Conservation (phyloP, 1,139 yeast genomes). For the Taphrina confusa region DNA sequence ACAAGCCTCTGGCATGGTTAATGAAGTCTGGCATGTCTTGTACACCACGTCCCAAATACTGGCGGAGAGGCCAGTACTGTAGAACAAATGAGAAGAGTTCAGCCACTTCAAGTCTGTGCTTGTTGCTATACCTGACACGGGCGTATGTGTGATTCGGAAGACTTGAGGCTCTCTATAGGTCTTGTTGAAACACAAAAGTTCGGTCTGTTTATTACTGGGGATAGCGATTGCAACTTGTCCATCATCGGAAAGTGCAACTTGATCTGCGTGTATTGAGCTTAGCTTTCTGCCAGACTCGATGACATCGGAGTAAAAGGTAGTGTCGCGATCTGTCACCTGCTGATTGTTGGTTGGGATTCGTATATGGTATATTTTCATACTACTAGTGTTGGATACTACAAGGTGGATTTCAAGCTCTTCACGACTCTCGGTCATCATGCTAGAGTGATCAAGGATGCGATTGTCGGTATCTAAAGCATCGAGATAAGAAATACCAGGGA, state of each 20-base stretch:
- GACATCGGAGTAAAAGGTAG: neutral
- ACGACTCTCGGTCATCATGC: neutral
- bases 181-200: neutral
- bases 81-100: slow-evolving; percentile 4
- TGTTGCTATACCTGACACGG: neutral
- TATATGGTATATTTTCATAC: neutral
- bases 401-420: neutral
- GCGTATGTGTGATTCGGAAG: neutral
- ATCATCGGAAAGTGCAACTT: neutral
- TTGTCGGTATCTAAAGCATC: neutral
- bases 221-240: slow-evolving; percentile 4
- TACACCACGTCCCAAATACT: slow-evolving; percentile 11
- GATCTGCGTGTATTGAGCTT: neutral
- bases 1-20: neutral
- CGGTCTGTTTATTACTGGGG: neutral
- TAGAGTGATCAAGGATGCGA: neutral
- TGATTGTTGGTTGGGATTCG: neutral
- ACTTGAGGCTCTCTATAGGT: neutral
- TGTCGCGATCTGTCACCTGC: neutral
- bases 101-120: slow-evolving; percentile 5
- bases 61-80: neutral
- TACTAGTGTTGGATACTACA: neutral
- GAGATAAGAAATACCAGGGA: neutral
- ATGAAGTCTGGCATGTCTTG: neutral
- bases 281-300: neutral